A percentile compares a stretch with the other conserved stretches of the same genome.
phyloP scores from a whole-genome alignment of 805 yeast genomes.

The Suhomyces prunicola region DNA sequence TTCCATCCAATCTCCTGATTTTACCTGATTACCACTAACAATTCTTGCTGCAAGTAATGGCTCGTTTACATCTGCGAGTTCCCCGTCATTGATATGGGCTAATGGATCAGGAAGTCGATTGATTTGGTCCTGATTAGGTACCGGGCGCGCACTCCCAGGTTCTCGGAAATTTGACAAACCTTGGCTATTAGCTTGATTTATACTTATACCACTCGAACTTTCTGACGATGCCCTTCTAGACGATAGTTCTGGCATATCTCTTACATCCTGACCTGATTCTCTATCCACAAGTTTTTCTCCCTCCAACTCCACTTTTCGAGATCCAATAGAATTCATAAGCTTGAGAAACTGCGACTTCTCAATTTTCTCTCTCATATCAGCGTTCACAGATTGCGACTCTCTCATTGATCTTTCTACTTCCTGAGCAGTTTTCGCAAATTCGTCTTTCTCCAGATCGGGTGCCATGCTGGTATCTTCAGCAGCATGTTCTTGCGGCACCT shows the following conservation, averaged over 20 bases:
- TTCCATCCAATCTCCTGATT: slow-evolving; percentile 33
- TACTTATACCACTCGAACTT: not conserved
- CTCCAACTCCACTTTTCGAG: slow-evolving; percentile 36
- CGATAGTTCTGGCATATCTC: slow-evolving; percentile 4
- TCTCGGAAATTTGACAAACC: not conserved
- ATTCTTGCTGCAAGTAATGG: slow-evolving; percentile 40
- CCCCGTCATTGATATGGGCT: slow-evolving; percentile 42
- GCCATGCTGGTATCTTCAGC: not conserved
- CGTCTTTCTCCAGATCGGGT: slow-evolving; percentile 26
- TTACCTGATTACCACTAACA: slow-evolving; percentile 41
- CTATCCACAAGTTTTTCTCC: slow-evolving; percentile 38
- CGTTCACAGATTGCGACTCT: slow-evolving; percentile 1
- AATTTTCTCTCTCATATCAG: slow-evolving; percentile 26
- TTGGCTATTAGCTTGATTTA: not conserved
- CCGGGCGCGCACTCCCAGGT: not conserved
- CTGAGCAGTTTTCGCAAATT: slow-evolving; percentile 40
- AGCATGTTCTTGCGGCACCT: slow-evolving; percentile 4
- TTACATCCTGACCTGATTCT: slow-evolving; percentile 19
- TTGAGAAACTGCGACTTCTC: slow-evolving; percentile 36
- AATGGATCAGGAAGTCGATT: slow-evolving; percentile 42
- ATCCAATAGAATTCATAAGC: slow-evolving; percentile 38
- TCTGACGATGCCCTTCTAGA: not conserved
- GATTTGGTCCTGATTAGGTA: not conserved
- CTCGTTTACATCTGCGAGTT: slow-evolving; percentile 25
- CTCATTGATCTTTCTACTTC: slow-evolving; percentile 29